Conservation (phyloP, 2,329 filamentous ascomycete genomes). For the Scedosporium boydii region DNA sequence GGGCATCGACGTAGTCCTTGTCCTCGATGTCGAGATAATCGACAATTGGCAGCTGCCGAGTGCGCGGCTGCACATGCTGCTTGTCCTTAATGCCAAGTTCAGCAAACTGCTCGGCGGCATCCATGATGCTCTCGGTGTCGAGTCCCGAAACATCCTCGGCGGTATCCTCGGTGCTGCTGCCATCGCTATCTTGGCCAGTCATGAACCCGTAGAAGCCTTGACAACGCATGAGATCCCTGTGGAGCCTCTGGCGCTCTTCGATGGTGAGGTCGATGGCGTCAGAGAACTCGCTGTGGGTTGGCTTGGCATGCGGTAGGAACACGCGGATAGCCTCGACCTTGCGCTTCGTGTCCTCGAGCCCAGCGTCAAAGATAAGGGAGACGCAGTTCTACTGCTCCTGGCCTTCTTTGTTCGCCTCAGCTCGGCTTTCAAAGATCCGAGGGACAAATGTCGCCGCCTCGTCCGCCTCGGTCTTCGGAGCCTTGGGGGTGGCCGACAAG, state of each 20-base stretch:
- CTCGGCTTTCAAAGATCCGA: neutral
- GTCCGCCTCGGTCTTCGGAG: neutral
- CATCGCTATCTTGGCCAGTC: neutral
- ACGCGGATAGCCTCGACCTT: neutral
- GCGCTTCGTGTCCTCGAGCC: neutral
- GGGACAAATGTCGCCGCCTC: neutral
- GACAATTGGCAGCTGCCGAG: neutral
- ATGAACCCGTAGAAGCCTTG: constrained; percentile 3
- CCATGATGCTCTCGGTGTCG: neutral
- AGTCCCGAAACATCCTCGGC: neutral
- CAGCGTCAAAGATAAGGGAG: neutral
- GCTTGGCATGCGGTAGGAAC: neutral
- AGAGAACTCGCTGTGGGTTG: neutral
- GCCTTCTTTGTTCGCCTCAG: neutral
- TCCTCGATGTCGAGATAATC: neutral
- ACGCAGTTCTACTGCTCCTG: constrained; percentile 2
- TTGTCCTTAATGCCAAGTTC: neutral
- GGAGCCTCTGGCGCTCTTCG: neutral
- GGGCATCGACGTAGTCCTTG: neutral
- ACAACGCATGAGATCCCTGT: neutral
- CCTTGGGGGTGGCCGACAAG: neutral
- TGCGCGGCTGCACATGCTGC: neutral
- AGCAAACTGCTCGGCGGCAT: neutral
- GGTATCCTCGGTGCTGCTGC: neutral
- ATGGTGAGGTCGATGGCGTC: neutral